phyloP scores from a whole-genome alignment of 305 asterid genomes.

The Salvia sclarea region DNA sequence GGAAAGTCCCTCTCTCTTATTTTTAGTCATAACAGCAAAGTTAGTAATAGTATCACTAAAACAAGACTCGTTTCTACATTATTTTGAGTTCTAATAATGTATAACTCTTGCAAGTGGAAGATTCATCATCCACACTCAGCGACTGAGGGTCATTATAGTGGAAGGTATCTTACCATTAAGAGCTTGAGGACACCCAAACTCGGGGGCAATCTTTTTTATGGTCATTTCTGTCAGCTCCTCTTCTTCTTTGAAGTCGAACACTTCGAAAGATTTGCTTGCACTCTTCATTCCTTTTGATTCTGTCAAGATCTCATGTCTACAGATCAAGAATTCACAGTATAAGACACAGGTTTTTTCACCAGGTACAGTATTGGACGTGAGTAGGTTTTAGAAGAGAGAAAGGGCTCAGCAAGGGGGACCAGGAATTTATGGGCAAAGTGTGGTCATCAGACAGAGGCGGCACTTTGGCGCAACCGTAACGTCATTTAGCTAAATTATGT shows the following conservation, averaged over 20 bases:
- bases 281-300: slow-evolving; percentile 35
- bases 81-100: neutral
- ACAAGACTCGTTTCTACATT: neutral
- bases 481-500: neutral
- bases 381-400: slow-evolving; percentile 22
- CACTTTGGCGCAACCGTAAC: neutral
- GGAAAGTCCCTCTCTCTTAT: neutral
- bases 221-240: slow-evolving; percentile 35
- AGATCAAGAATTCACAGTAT: slow-evolving; percentile 16
- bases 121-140: neutral
- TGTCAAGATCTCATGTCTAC: slow-evolving; percentile 17
- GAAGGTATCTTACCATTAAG: slow-evolving; percentile 27
- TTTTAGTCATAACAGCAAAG: neutral
- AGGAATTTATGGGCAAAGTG: neutral
- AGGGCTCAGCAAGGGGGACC: neutral
- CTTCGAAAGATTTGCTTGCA: slow-evolving; percentile 39
- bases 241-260: slow-evolving; percentile 45
- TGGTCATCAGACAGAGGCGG: neutral
- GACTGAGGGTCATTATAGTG: slow-evolving; percentile 13
- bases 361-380: slow-evolving; percentile 4
- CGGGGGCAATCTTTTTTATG: slow-evolving; percentile 20
- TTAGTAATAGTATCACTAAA: neutral
- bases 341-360: slow-evolving; percentile 6
- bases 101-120: neutral
- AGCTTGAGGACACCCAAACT: slow-evolving; percentile 22